phyloP scores from a whole-genome alignment of 352 stramenopile species.

The Aphanomyces euteiches region DNA sequence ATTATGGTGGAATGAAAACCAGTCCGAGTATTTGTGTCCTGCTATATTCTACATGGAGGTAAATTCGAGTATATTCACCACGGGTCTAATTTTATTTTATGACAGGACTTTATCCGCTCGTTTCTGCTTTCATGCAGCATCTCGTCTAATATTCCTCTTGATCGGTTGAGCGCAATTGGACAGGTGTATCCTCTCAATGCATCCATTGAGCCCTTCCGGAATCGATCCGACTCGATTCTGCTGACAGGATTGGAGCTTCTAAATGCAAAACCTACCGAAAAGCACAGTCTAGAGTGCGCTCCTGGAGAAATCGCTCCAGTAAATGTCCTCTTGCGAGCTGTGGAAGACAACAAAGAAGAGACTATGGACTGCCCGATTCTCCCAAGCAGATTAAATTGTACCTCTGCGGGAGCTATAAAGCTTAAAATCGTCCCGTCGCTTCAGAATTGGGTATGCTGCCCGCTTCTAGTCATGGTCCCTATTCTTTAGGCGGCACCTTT shows the following conservation, averaged over 20 bases:
- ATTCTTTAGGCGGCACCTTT: no score
- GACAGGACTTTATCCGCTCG: constrained; percentile 17
- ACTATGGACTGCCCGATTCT: constrained; percentile 8
- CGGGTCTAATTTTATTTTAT: not conserved
- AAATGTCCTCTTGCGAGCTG: constrained; percentile 7
- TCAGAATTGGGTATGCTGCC: constrained; percentile 27
- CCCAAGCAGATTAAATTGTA: constrained; percentile 13
- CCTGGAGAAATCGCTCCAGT: not conserved
- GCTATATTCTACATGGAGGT: constrained; percentile 9
- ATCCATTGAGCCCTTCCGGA: not conserved
- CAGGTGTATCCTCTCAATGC: constrained; percentile 11
- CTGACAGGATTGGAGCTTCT: constrained; percentile 20
- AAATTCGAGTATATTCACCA: not conserved
- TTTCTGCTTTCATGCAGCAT: constrained; percentile 20
- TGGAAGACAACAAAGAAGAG: not conserved
- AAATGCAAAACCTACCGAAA: constrained; percentile 14
- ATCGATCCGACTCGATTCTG: constrained; percentile 11
- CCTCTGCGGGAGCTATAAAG: constrained; percentile 21
- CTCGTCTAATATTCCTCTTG: not conserved
- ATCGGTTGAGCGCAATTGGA: not conserved
- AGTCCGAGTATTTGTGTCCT: constrained; percentile 24
- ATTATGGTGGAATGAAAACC: constrained; percentile 26
- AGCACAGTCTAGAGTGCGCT: not conserved
- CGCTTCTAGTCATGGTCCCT: constrained; percentile 29
- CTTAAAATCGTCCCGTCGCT: constrained; percentile 33